Evolutionary conservation across 345 rosid genomes (phyloP), one percentile per base, ranked within the genome.

Genomic region (Eucalyptus regnans): DNA sequence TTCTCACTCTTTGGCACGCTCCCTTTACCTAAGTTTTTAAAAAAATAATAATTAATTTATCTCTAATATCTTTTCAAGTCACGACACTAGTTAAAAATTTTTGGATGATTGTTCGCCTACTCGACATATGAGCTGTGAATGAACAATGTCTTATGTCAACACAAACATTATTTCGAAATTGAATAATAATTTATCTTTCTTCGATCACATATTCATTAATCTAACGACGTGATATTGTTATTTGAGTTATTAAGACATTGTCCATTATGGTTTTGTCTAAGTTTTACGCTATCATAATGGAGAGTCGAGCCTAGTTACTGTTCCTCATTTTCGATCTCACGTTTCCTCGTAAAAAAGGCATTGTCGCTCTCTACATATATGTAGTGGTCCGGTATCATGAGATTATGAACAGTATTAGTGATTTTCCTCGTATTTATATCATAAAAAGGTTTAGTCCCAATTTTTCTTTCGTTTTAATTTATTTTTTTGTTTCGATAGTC

Each of bases 151-250:
- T 56, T 68, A 33, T 68, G 2, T 33, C 12, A 33, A 9, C 12
- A 16, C 3, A 33, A 33, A 17, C 25, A 33, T 9, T 5, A 2
- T 37, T 33, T 68, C 2, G 11, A 68, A 68, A 20, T 68, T n/a
- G 44, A 71, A 71, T 11, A 71, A 33, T 6, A 71, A 17, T 9
- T 33, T 71, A 1, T 71, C 44, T 17, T 11, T 18, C 0, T 33
- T 71, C 13, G 13, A 71, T 33, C 44, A 17, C 23, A 5, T 17
- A 17, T 68, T 18, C 46, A 12, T 37, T 37, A 23, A 3, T 10
- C 1, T 10, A 2, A 37, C 1, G 1, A 25, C 0, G 9, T 11
- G 27, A 76, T 41, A 2, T 41, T 41, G 7, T 20, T 22, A 76
- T 76, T 41, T 76, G 29, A 76, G 46, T 10, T 37, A 41, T 37